Evolutionary conservation across 179 eudicot genomes (phyloP), one percentile per base, ranked within the genome.

Genomic region (Heliamphora pulchella): DNA sequence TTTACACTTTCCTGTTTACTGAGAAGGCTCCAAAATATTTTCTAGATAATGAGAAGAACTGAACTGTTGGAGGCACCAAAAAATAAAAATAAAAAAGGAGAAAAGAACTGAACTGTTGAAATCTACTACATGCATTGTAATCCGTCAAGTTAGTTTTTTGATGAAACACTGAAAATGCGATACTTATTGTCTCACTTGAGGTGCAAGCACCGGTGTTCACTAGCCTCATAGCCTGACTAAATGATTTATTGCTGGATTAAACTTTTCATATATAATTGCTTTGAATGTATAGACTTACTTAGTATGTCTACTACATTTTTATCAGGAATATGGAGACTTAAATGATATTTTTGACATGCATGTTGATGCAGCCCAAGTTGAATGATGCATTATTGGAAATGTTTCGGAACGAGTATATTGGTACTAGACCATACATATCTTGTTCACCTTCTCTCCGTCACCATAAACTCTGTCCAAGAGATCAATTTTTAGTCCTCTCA

Each of bases 321-420:
- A 72, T 54, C 53, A 61, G 55, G 74, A 71, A 9, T 20, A 51
- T 39, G 66, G 51, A 50, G 67, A 78, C 68, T 55, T 31, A 46
- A 78, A 54, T 78, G 48, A 66, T 78, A 2, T 20, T 81, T 68
- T 82, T 78, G 48, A 63, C 44, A 15, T 81, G 48, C 76, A 44
- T 80, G 64, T 80, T 80, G 82, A 53, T 88, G 91, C 97, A 94
- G 99, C 87, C 96, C 75, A 96, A 92, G 84, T 94, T 79, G 86
- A 96, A 96, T 62, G 98, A 94, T 73, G 80, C 94, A 57, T 81
- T 96, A 78, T 71, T 96, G 81, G 98, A 94, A 82, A 94, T 94
- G 97, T 96, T 96, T 83, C 91, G 99, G 81, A 94, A 96, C 61
- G 97, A 92, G 78, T 96, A 94, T 86, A 91, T 96, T 84, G 99